phyloP scores from a whole-genome alignment of 345 rosid species.

The Psidium guajava region DNA sequence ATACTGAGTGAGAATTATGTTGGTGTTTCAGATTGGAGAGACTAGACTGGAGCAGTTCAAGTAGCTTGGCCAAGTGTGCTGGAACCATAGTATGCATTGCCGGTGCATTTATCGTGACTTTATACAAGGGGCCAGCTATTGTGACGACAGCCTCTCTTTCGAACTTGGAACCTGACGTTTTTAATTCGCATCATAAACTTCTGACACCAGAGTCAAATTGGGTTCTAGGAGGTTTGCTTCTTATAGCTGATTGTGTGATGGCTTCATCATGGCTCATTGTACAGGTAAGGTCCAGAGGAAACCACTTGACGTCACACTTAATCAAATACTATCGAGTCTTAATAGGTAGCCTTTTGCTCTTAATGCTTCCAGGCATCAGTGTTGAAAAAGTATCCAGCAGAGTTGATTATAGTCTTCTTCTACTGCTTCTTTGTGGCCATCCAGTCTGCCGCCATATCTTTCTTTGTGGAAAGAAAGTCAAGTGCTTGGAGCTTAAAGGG shows the following conservation, averaged over 20 bases:
- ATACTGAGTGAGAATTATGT: neutral
- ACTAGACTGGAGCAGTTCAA: constrained; percentile 19
- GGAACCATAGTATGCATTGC: constrained; percentile 32
- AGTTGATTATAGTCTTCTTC: constrained; percentile 26
- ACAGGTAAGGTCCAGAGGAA: constrained; percentile 15
- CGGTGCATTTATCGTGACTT: constrained; percentile 31
- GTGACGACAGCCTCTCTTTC: constrained; percentile 1
- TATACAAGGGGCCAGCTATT: constrained; percentile 34
- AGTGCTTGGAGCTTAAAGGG: constrained; percentile 32
- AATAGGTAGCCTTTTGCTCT: neutral
- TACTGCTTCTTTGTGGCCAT: constrained; percentile 39
- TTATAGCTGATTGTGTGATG: constrained; percentile 22
- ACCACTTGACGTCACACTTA: neutral
- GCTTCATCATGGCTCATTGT: constrained; percentile 26
- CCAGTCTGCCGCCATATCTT: constrained; percentile 31
- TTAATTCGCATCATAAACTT: neutral
- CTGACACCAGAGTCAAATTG: constrained; percentile 11
- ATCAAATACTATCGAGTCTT: neutral
- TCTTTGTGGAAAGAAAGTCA: constrained; percentile 18
- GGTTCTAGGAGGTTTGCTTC: constrained; percentile 34
- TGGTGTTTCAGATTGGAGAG: constrained; percentile 29
- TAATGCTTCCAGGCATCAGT: constrained; percentile 1
- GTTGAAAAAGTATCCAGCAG: constrained; percentile 29
- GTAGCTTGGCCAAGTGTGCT: constrained; percentile 20
- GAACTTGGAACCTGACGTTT: constrained; percentile 1